Conservation (phyloP, 2,329 filamentous ascomycete genomes). For the Paradendryphiella salina region DNA sequence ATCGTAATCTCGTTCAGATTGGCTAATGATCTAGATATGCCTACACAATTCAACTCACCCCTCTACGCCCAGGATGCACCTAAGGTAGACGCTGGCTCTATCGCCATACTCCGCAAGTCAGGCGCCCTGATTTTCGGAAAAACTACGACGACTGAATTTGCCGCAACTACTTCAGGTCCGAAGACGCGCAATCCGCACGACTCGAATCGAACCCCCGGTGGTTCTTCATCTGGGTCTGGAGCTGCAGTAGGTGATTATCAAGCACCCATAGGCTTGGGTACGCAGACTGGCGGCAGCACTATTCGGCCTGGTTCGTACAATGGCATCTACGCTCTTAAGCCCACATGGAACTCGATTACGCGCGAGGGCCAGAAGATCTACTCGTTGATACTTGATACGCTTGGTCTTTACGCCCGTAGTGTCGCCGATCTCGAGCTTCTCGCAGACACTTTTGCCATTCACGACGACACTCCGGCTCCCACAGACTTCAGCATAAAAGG, state of each 20-base stretch:
- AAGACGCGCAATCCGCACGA: slow-evolving; percentile 63
- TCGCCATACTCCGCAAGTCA: slow-evolving; percentile 57
- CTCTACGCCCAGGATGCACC: slow-evolving; percentile 55
- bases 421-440: slow-evolving; percentile 63
- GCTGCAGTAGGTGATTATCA: slow-evolving; percentile 69
- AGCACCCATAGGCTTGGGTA: slow-evolving; percentile 63
- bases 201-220: slow-evolving; percentile 61
- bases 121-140: slow-evolving; percentile 62
- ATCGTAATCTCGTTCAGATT: not conserved
- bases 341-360: slow-evolving; percentile 66
- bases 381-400: slow-evolving; percentile 63
- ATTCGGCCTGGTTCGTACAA: slow-evolving; percentile 68
- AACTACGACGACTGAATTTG: slow-evolving; percentile 67
- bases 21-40: slow-evolving; percentile 52
- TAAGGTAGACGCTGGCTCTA: slow-evolving; percentile 57
- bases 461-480: slow-evolving; percentile 52
- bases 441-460: slow-evolving; percentile 57
- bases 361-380: slow-evolving; percentile 65
- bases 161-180: slow-evolving; percentile 58
- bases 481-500: slow-evolving; percentile 49
- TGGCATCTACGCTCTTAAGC: slow-evolving; percentile 67
- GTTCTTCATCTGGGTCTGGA: slow-evolving; percentile 68
- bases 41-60: slow-evolving; percentile 59
- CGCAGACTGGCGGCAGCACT: slow-evolving; percentile 67
- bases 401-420: slow-evolving; percentile 63